Conservation (phyloP, 106 monocot genomes). For the Dendrobium chrysotoxum region DNA sequence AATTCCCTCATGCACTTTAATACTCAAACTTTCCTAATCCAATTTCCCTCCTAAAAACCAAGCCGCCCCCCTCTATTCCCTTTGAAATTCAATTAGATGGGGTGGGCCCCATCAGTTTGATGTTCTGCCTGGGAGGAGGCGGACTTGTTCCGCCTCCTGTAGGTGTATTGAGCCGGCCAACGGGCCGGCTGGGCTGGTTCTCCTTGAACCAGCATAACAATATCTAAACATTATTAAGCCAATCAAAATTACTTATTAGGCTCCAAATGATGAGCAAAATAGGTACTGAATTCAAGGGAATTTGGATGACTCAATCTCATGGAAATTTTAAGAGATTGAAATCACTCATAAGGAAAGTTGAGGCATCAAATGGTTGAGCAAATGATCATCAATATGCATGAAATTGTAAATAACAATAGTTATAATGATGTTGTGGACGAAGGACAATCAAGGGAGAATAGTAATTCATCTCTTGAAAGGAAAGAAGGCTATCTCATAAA, state of each 20-base stretch:
- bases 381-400: neutral
- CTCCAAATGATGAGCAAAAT: neutral
- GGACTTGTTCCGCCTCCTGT: no score
- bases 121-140: no score
- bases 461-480: neutral
- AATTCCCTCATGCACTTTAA: no score
- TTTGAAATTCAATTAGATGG: no score
- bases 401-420: neutral
- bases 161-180: no score
- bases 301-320: neutral
- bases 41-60: no score
- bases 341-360: neutral
- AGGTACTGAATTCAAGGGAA: neutral
- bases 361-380: neutral
- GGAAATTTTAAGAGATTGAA: neutral
- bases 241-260: neutral
- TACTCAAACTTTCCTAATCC: no score
- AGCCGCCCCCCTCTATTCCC: no score
- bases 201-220: no score
- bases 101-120: no score
- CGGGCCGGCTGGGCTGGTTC: no score
- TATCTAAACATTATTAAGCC: neutral
- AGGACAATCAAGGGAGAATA: neutral
- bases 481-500: neutral
- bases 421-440: neutral